Conservation (phyloP, 768 basidiomycete genomes). For the Trametopsis cervina region DNA sequence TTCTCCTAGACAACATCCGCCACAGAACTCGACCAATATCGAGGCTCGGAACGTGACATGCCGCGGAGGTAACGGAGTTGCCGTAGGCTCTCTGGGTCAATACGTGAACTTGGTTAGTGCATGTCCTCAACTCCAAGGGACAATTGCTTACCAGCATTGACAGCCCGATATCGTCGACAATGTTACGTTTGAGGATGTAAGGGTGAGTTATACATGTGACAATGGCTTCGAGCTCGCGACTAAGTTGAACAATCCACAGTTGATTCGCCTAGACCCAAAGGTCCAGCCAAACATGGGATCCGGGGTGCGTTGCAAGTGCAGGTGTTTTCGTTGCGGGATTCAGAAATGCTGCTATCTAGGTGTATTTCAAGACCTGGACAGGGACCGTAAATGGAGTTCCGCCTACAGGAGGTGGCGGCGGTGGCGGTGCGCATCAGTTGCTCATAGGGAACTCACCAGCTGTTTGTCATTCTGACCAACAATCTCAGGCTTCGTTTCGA, state of each 20-base stretch:
- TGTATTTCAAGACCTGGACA: slow-evolving; percentile 53
- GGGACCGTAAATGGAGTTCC: slow-evolving; percentile 43
- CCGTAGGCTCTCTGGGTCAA: slow-evolving; percentile 54
- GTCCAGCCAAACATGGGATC: slow-evolving; percentile 52
- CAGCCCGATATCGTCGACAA: slow-evolving; percentile 51
- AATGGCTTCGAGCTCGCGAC: neutral
- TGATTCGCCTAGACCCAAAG: slow-evolving; percentile 38
- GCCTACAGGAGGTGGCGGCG: slow-evolving; percentile 52
- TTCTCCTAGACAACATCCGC: neutral
- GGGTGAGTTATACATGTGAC: slow-evolving; percentile 23
- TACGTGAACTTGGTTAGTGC: slow-evolving; percentile 41
- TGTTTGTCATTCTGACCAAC: neutral
- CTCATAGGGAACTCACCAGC: no score
- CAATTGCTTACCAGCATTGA: neutral
- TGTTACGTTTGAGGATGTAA: slow-evolving; percentile 41
- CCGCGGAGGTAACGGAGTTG: slow-evolving; percentile 53
- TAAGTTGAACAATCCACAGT: slow-evolving; percentile 21
- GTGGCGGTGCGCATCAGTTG: slow-evolving; percentile 28
- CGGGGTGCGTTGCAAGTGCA: slow-evolving; percentile 43
- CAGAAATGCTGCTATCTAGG: no score
- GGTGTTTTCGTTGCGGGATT: no score
- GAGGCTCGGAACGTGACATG: slow-evolving; percentile 42
- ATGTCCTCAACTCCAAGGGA: no score
- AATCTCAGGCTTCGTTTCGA: slow-evolving; percentile 35
- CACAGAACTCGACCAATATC: slow-evolving; percentile 49